Conservation (phyloP, 768 basidiomycete genomes). For the Mrakia frigida region DNA sequence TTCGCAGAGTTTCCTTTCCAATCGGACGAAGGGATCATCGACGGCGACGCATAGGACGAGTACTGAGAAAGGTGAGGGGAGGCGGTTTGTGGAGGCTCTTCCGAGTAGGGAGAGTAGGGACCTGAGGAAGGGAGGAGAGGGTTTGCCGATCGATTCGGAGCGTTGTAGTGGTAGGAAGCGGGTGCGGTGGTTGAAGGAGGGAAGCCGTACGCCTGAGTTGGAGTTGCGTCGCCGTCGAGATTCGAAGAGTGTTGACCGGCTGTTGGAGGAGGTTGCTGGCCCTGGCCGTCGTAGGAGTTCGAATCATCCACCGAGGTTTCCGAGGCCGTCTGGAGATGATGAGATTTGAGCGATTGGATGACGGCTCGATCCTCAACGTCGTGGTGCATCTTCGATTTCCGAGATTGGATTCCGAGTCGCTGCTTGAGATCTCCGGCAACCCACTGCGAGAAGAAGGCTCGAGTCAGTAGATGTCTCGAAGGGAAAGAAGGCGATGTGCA, state of each 20-base stretch:
- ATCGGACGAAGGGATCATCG: neutral
- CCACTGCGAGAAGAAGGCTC: conserved; percentile 32
- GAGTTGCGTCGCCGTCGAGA: neutral
- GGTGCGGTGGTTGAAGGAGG: neutral
- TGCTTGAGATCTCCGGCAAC: conserved; percentile 39
- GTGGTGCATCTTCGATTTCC: conserved; percentile 19
- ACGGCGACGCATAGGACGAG: neutral
- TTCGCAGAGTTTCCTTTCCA: neutral
- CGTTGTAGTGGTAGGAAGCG: neutral
- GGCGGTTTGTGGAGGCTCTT: neutral
- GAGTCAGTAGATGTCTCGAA: neutral
- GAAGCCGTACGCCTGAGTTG: neutral
- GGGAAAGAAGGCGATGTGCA: conserved; percentile 56
- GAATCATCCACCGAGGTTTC: neutral
- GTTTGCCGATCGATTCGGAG: neutral
- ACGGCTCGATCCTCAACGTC: conserved; percentile 6
- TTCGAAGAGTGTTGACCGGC: neutral
- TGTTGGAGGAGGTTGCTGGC: neutral
- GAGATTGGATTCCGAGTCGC: conserved; percentile 36
- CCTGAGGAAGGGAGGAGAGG: neutral
- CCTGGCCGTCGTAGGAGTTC: neutral
- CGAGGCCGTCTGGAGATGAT: neutral
- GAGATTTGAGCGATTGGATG: neutral
- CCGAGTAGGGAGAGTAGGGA: neutral
- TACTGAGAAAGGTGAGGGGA: neutral